Evolutionary conservation across 1,139 yeast genomes (phyloP), one percentile per base, ranked within the genome.

Genomic region (Protomyces lactucae-debilis): DNA sequence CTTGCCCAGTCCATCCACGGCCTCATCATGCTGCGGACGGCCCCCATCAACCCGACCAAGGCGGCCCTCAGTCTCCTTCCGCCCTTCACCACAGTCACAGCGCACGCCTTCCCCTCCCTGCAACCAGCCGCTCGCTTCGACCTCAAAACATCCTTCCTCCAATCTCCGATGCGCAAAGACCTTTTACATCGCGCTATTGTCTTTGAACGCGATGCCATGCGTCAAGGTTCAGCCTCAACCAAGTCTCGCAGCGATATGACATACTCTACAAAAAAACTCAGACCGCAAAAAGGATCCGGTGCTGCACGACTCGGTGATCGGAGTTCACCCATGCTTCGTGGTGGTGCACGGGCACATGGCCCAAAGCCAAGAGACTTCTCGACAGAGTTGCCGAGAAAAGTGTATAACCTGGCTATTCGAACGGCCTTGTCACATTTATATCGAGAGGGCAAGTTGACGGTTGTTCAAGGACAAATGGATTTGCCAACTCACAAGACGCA

Each of bases 261-360:
- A 65, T 92, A 83, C 75, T 88, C 96, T 35, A 84, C 95, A 75
- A 82, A 83, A 73, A 93, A 93, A 75, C 80, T 93, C 70, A 81
- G 85, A 64, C 90, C 91, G 32, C 99, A 93, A 77, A 93, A 93
- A 77, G 98, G 99, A 69, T 79, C 91, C 18, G 99, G 99, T 76
- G 82, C 83, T 68, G 99, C 99, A 65, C 87, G 99, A 80, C 87
- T 85, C 67, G 99, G 99, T 78, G 97, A 91, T 77, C 91, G 90
- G 67, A 93, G 93, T 72, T 89, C 97, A 25, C 99, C 99, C 55
- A 88, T 86, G 64, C 84, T 96, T 77, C 86, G 85, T 73, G 91
- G 88, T 72, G 97, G 96, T 73, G 92, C 93, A 59, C 82, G 88
- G 70, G 98, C 98, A 0, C 85, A 88, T 73, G 97, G 95, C 28